Conservation (phyloP, 805 yeast genomes). For the Candida vartiovaarae region DNA sequence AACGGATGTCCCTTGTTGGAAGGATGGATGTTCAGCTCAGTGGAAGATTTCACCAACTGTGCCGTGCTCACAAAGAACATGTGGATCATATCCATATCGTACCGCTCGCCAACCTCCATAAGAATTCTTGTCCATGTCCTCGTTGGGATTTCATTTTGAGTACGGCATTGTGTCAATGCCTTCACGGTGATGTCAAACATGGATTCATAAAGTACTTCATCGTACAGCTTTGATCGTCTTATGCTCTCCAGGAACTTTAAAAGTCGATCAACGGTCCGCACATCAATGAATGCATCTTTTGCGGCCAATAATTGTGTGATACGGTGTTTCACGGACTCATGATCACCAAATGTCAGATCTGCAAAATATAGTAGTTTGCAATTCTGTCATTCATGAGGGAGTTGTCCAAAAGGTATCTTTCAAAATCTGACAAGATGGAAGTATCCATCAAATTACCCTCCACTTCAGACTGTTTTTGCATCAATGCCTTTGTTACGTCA, state of each 20-base stretch:
- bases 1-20: slow-evolving; percentile 14
- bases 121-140: slow-evolving; percentile 16
- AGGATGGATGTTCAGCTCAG: slow-evolving; percentile 2
- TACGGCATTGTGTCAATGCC: slow-evolving; percentile 1
- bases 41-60: not conserved
- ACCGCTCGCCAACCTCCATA: slow-evolving; percentile 5
- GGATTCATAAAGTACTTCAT: slow-evolving; percentile 3
- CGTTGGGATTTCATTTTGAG: slow-evolving; percentile 1
- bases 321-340: slow-evolving; percentile 7
- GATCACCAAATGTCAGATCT: slow-evolving; percentile 7
- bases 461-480: not conserved
- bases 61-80: slow-evolving; percentile 8
- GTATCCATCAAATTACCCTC: not conserved
- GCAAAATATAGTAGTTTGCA: slow-evolving; percentile 11
- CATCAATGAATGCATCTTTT: slow-evolving; percentile 1
- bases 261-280: slow-evolving; percentile 8
- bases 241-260: slow-evolving; percentile 1
- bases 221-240: not conserved
- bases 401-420: slow-evolving; percentile 4
- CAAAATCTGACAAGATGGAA: slow-evolving; percentile 9
- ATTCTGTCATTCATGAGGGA: slow-evolving; percentile 5
- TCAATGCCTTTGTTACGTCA: not conserved
- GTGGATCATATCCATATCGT: slow-evolving; percentile 9
- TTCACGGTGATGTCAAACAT: slow-evolving; percentile 1
- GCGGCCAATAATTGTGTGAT: slow-evolving; percentile 3